These are phyloP conservation scores for Xylaria intraflava DNA, from an alignment of 495 filamentous ascomycete species.

Conservation along the genomic window DNA sequence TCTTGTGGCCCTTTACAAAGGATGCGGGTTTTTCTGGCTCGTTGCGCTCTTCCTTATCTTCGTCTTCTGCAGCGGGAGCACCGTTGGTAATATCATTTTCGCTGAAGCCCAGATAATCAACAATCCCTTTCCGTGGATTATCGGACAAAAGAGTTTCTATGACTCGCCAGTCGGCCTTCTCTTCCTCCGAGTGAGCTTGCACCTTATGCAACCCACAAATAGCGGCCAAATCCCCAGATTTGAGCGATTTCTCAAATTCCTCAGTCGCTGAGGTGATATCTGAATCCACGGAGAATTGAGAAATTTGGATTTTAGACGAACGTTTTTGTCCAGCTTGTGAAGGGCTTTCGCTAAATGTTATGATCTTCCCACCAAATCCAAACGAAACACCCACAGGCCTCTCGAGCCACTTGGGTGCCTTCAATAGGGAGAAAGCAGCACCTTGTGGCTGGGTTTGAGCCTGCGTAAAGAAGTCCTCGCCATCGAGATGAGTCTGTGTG, in stretches of 20 bases:
- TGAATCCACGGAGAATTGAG: slow-evolving; percentile 79
- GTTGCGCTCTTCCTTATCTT: slow-evolving; percentile 31
- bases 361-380: slow-evolving; percentile 90
- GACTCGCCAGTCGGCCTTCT: slow-evolving; percentile 92
- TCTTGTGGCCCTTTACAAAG: slow-evolving; percentile 38
- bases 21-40: slow-evolving; percentile 39
- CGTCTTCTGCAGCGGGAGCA: slow-evolving; percentile 25
- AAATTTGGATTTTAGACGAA: slow-evolving; percentile 75
- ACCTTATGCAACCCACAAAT: slow-evolving; percentile 77
- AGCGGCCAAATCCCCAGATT: slow-evolving; percentile 64
- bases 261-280: slow-evolving; percentile 76
- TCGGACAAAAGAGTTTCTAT: slow-evolving; percentile 80
- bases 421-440: slow-evolving; percentile 74
- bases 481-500: slow-evolving; percentile 58
- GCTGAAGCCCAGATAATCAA: slow-evolving; percentile 81
- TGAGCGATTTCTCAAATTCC: slow-evolving; percentile 76
- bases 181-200: slow-evolving; percentile 71
- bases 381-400: slow-evolving; percentile 82
- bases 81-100: slow-evolving; percentile 52
- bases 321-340: slow-evolving; percentile 51
- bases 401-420: slow-evolving; percentile 87
- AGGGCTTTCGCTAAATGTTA: slow-evolving; percentile 60
- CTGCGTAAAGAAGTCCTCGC: slow-evolving; percentile 94
- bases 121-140: slow-evolving; percentile 70
- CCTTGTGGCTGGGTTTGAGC: slow-evolving; percentile 87